Evolutionary conservation across 495 filamentous ascomycete genomes (phyloP).

Genomic region (Penicillium tannophilum): DNA sequence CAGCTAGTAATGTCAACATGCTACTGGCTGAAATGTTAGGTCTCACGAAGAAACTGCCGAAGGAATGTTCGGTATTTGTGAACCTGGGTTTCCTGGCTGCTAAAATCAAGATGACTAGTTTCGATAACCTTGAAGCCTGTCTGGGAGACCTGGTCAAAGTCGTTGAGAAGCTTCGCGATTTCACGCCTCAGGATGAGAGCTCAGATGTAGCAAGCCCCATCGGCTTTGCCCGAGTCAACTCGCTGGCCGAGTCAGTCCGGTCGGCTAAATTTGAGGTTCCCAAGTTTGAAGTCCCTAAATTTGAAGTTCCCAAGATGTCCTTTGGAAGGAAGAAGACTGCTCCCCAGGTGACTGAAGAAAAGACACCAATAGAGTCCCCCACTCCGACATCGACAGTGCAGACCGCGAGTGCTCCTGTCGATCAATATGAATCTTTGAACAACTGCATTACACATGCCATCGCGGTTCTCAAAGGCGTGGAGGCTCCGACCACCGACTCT

Average conservation of each 20-base stretch:
- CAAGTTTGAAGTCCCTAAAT: constrained; percentile 2
- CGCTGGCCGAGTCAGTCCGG: constrained; percentile 1
- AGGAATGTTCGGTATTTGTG: constrained; percentile 1
- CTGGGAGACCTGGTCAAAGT: background rate
- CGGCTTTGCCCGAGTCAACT: background rate
- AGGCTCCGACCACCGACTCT: background rate
- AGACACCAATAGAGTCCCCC: background rate
- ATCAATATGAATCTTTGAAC: background rate
- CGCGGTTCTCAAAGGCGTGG: background rate
- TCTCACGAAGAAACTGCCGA: constrained; percentile 6
- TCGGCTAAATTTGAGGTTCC: background rate
- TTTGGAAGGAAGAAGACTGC: constrained; percentile 3
- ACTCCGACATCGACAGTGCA: background rate
- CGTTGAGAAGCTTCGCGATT: background rate
- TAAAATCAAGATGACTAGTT: background rate
- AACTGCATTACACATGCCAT: background rate
- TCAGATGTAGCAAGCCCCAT: background rate
- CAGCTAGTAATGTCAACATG: constrained; percentile 5
- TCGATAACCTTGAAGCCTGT: background rate
- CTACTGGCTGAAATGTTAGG: constrained; percentile 7
- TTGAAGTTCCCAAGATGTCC: constrained; percentile 6
- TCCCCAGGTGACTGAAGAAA: background rate
- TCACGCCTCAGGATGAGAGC: background rate
- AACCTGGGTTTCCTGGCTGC: background rate
- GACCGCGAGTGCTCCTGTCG: background rate